Base-by-base conservation (phyloP, 2,329 filamentous ascomycete genomes). In the Aotearoamyces nothofagi region DNA sequence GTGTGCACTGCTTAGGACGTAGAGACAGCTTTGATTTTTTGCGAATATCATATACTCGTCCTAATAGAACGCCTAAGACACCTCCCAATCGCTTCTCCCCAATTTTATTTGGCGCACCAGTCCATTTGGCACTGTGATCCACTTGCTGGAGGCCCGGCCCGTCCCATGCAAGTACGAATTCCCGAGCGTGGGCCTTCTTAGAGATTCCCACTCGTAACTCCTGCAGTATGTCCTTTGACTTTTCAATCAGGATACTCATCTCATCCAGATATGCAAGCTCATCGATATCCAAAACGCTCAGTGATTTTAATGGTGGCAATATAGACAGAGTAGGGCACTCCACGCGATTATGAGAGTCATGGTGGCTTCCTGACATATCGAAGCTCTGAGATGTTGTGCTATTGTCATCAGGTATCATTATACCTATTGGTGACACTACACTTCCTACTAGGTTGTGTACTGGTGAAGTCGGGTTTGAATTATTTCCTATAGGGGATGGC, bases 241-340 rank as follows among this genome's bases (percentile, higher is more conserved):
- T 68, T 35, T 77, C 75, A 35, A 90, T 71, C 9, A 90, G 61
- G 23, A 81, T 60, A 30, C 77, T 76, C 68, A 90, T 78, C 53
- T 90, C 82, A 45, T 87, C 80, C 20, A 87, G 54, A 48, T 90
- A 90, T 15, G 75, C 66, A n/a, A 82, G 54, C 46, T 87, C 79
- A 43, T 90, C 82, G 34, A 90, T 78, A 41, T 90, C 78, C 23
- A 90, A 58, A 1, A 86, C 81, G 28, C 69, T 79, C 33, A 90
- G 51, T 39, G 75, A 82, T 49, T 73, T 78, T 29, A 90, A 52
- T 1, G 79, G 65, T 7, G 80, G 79, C 5, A 92, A 58, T 7
- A 81, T 69, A 24, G 78, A 87, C 42, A 90, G 79, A 2, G 78
- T 83, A 1, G 81, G 81, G 40, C 79, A 78, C 51, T 87, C 79